Percentiles rank a stretch among this genome's conserved stretches.
phyloP scores from a whole-genome alignment of 2,329 filamentous ascomycete species.

The Sclerotinia spermophila region DNA sequence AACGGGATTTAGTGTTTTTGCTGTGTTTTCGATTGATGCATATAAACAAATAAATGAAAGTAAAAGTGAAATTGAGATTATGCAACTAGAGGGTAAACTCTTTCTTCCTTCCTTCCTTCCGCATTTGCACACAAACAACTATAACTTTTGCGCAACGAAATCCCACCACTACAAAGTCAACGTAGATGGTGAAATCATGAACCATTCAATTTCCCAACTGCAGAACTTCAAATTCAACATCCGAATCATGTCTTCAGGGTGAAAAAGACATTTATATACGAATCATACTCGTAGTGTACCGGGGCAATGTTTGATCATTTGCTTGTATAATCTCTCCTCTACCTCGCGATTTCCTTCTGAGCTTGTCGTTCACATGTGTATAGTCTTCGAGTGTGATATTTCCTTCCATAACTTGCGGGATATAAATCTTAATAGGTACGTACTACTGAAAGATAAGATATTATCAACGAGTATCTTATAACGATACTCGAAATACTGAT shows the following conservation, averaged over 20 bases:
- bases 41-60: not conserved
- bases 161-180: not conserved
- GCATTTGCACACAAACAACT: not conserved
- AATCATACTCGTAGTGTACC: not conserved
- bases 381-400: not conserved
- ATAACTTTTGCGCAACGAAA: not conserved
- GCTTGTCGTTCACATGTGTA: not conserved
- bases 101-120: not conserved
- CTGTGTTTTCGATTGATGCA: not conserved
- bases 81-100: not conserved
- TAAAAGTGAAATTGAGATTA: not conserved
- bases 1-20: not conserved
- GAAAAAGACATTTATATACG: rapidly evolving
- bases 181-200: too few relatives aligned
- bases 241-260: not conserved
- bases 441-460: not conserved
- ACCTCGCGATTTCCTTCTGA: not conserved
- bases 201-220: not conserved
- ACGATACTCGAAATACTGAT: not conserved
- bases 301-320: not conserved
- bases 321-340: not conserved
- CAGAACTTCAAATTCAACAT: not conserved
- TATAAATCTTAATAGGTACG: not conserved
- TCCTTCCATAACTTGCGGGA: not conserved
- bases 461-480: not conserved